phyloP scores from a whole-genome alignment of 441 rosid genomes.

The Viola pubescens region DNA sequence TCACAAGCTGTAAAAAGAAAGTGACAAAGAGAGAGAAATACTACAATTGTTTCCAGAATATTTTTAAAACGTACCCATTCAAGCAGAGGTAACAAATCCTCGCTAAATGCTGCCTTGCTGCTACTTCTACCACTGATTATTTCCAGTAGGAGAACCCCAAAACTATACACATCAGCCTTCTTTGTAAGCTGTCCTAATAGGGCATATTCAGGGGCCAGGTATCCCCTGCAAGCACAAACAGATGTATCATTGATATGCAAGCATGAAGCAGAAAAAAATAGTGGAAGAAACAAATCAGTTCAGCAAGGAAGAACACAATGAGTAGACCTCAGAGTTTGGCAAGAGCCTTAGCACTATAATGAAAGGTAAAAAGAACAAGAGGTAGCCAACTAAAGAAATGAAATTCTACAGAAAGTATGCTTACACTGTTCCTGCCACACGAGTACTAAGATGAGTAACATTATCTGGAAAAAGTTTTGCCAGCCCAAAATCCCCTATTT shows the following conservation, averaged over 20 bases:
- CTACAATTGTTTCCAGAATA: background rate
- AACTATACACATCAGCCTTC: conserved; percentile 92
- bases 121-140: conserved; percentile 79
- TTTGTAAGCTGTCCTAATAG: conserved; percentile 79
- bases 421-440: conserved; percentile 79
- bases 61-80: conserved; percentile 71
- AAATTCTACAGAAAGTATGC: conserved; percentile 11
- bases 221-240: conserved; percentile 51
- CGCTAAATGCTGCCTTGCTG: conserved; percentile 78
- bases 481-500: conserved; percentile 72
- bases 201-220: conserved; percentile 96
- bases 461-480: conserved; percentile 75
- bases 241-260: conserved; percentile 2
- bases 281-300: background rate
- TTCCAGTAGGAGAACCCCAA: conserved; percentile 87
- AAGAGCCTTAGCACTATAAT: too few species aligned
- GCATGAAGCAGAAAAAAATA: background rate
- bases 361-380: too few species aligned
- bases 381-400: too few species aligned
- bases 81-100: conserved; percentile 50
- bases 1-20: too few species aligned
- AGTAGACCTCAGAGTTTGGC: too few species aligned
- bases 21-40: background rate
- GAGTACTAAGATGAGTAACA: conserved; percentile 68
- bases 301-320: background rate